Evolutionary conservation across 257 asterid genomes (phyloP), one percentile per base, ranked within the genome.

Genomic region (Petrea volubilis): DNA sequence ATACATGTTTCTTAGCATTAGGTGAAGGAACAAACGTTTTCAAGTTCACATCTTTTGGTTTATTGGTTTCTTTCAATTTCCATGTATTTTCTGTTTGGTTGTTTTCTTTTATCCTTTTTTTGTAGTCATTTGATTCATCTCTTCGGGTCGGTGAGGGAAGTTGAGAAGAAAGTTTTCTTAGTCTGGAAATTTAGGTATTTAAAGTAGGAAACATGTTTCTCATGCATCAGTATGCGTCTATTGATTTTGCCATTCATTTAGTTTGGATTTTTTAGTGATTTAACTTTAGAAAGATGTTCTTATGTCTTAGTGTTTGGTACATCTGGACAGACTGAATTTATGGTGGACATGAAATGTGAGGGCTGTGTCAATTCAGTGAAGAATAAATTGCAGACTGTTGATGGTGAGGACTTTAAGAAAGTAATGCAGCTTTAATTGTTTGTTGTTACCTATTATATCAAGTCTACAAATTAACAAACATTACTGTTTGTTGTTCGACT

Each of bases 291-390:
- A n/a, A n/a, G n/a, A n/a, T n/a, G n/a, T n/a, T n/a, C n/a, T n/a
- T n/a, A n/a, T n/a, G n/a, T 76, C 74, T 80, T 44, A 74, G 47
- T 28, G 50, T 40, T 67, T 67, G 46, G 21, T 70, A 3, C 53
- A 41, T n/a, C 21, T 68, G 44, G 68, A 43, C 97, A 91, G 97
- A 86, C 96, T 69, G 97, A 94, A 79, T 94, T 69, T 77, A 91
- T 91, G 99, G 99, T 89, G 87, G 96, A 94, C 65, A 91, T 94
- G 95, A 70, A 81, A 60, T 94, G 96, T 68, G 96, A 88, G 77
- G 97, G 95, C 64, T 94, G 96, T 85, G 97, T 89, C 65, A 89
- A 74, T 20, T 75, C 96, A 1, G 97, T 94, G 80, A 89, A 81
- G 86, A 81, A 55, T 79, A 94, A 89, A 74, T 77, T 94, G 83